A percentile compares a stretch with the other conserved stretches of the same genome.
phyloP scores from a whole-genome alignment of 495 filamentous ascomycete genomes.

The Aspergillus asperescens region DNA sequence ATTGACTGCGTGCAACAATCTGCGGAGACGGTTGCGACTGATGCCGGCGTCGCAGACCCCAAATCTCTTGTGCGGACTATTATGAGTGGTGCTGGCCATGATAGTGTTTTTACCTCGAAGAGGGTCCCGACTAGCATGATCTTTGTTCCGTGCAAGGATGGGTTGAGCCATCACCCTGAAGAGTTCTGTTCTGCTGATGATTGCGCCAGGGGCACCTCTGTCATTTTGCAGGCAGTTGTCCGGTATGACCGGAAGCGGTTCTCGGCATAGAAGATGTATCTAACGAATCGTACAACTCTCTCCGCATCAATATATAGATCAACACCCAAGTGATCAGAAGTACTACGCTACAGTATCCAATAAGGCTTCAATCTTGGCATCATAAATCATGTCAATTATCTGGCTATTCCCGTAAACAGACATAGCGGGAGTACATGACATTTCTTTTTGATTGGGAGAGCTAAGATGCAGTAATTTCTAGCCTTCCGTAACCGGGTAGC shows the following conservation, averaged over 20 bases:
- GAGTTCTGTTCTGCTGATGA: conserved; percentile 58
- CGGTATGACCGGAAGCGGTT: conserved; percentile 52
- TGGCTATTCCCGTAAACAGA: conserved; percentile 32
- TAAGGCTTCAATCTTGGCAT: background rate
- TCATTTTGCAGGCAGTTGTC: conserved; percentile 56
- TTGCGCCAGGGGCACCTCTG: conserved; percentile 57
- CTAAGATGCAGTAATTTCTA: conserved; percentile 29
- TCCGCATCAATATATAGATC: no score
- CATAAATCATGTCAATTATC: conserved; percentile 31
- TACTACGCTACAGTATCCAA: background rate
- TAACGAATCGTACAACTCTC: no score
- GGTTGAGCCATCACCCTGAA: conserved; percentile 59
- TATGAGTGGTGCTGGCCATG: conserved; percentile 58
- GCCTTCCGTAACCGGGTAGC: conserved; percentile 11
- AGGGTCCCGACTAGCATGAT: conserved; percentile 60
- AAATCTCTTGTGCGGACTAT: conserved; percentile 43
- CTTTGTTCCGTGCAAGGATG: conserved; percentile 61
- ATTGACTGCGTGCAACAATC: conserved; percentile 60
- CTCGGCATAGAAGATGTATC: conserved; percentile 16
- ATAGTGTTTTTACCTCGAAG: conserved; percentile 58
- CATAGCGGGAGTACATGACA: conserved; percentile 22
- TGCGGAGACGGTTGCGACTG: conserved; percentile 48
- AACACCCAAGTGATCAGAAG: no score
- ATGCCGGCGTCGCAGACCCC: conserved; percentile 40
- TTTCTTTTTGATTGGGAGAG: conserved; percentile 27